These are phyloP conservation scores for Ganoderma resinaceum DNA, from an alignment of 1,284 basidiomycete genomes.

Conservation along the genomic window DNA sequence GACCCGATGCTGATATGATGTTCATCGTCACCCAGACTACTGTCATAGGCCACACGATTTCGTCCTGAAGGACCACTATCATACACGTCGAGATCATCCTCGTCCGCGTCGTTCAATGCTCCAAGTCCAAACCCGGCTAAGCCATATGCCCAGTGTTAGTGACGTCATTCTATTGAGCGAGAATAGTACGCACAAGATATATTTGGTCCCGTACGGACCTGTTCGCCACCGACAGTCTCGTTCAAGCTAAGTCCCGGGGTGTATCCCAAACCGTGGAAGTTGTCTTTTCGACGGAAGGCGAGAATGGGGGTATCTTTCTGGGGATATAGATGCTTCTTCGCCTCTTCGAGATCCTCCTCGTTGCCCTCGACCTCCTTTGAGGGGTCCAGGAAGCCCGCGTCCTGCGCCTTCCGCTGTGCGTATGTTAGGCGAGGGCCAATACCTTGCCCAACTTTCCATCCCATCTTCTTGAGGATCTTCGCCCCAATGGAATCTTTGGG, in stretches of 20 bases:
- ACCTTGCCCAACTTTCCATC: slow-evolving; percentile 93
- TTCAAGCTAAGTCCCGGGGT: slow-evolving; percentile 68
- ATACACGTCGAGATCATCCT: slow-evolving; percentile 90
- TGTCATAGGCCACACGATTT: slow-evolving; percentile 75
- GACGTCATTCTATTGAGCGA: neutral
- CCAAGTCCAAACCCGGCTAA: slow-evolving; percentile 84
- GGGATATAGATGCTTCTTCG: slow-evolving; percentile 86
- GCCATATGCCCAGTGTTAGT: neutral
- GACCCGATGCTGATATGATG: slow-evolving; percentile 40
- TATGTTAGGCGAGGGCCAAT: slow-evolving; percentile 91
- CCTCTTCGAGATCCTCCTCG: slow-evolving; percentile 75
- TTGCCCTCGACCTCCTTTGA: slow-evolving; percentile 41
- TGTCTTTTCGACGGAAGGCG: slow-evolving; percentile 72
- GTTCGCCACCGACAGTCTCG: slow-evolving; percentile 51
- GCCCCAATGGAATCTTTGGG: slow-evolving; percentile 80
- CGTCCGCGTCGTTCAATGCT: slow-evolving; percentile 87
- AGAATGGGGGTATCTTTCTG: slow-evolving; percentile 80
- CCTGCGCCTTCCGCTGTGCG: slow-evolving; percentile 76
- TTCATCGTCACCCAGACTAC: slow-evolving; percentile 68
- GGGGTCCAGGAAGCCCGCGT: slow-evolving; percentile 52
- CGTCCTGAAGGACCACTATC: slow-evolving; percentile 51
- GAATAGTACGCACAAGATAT: slow-evolving; percentile 57
- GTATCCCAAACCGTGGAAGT: slow-evolving; percentile 84
- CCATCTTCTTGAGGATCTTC: slow-evolving; percentile 91
- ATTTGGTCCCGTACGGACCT: slow-evolving; percentile 52